These are phyloP conservation scores for Liriodendron chinense DNA, from an alignment of 164 flowering plant genomes.

Conservation along the genomic window DNA sequence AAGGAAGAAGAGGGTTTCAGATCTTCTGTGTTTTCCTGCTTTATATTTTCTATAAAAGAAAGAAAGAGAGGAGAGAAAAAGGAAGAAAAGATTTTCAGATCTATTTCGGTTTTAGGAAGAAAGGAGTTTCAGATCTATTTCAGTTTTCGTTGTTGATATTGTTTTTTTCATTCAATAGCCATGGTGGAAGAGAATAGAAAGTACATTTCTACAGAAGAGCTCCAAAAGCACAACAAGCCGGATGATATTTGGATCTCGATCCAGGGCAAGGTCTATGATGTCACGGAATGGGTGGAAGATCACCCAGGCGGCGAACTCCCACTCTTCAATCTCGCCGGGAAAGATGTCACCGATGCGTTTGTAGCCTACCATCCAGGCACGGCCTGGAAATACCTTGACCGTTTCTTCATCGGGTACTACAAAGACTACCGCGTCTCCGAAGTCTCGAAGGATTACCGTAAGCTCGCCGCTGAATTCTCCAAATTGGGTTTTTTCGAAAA, in stretches of 20 bases:
- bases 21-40: not conserved
- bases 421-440: conserved; percentile 54
- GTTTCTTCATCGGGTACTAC: conserved; percentile 52
- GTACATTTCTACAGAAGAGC: conserved; percentile 56
- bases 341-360: conserved; percentile 79
- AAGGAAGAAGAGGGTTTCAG: too few species aligned
- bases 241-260: conserved; percentile 88
- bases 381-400: conserved; percentile 65
- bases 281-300: conserved; percentile 55
- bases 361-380: conserved; percentile 72
- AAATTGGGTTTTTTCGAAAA: conserved; percentile 66
- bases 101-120: not conserved
- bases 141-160: not conserved
- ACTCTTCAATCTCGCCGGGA: conserved; percentile 56
- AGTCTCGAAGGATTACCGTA: conserved; percentile 67
- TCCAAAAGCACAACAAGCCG: conserved; percentile 49
- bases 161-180: not conserved
- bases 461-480: conserved; percentile 39
- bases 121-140: too few species aligned
- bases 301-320: conserved; percentile 82
- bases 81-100: not conserved
- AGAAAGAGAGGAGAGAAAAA: not conserved
- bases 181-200: conserved; percentile 32
- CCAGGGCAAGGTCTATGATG: conserved; percentile 78
- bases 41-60: not conserved